Evolutionary conservation across 257 asterid genomes (phyloP).

Genomic region (Solanum neorickii): DNA sequence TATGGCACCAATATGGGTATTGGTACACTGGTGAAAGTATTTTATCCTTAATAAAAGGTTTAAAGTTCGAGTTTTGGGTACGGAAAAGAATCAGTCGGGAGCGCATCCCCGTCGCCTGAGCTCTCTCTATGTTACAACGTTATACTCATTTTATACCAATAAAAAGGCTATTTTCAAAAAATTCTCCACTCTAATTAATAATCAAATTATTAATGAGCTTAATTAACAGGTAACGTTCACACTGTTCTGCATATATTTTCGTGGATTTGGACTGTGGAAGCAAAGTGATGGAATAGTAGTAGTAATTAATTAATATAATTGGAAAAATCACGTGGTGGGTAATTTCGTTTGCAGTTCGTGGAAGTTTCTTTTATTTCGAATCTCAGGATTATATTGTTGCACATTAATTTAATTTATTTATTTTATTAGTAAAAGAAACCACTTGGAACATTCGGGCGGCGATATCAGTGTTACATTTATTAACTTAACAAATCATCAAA

Average conservation of each 20-base stretch:
- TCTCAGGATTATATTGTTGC: conserved; percentile 44
- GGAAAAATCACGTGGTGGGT: conserved; percentile 37
- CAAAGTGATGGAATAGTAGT: neutral
- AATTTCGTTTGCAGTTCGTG: conserved; percentile 57
- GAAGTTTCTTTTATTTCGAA: conserved; percentile 20
- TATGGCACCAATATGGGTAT: neutral
- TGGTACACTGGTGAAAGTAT: too few species aligned
- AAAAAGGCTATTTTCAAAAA: too few species aligned
- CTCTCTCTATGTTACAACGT: too few species aligned
- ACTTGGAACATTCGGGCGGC: conserved; percentile 19
- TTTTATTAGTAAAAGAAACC: neutral
- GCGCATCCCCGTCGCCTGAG: too few species aligned
- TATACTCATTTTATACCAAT: too few species aligned
- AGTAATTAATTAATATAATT: neutral
- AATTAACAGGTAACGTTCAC: neutral
- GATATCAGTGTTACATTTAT: conserved; percentile 17
- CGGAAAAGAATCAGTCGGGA: too few species aligned
- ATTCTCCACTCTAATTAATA: too few species aligned
- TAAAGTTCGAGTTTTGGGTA: rapidly evolving
- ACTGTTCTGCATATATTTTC: neutral
- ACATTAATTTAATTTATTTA: neutral
- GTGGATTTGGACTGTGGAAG: neutral
- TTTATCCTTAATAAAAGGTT: rapidly evolving
- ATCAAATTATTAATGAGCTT: neutral
- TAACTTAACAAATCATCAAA: neutral